These are phyloP conservation scores for Phytophthora tubulina DNA, from an alignment of 352 stramenopile species.

Conservation along the genomic window DNA sequence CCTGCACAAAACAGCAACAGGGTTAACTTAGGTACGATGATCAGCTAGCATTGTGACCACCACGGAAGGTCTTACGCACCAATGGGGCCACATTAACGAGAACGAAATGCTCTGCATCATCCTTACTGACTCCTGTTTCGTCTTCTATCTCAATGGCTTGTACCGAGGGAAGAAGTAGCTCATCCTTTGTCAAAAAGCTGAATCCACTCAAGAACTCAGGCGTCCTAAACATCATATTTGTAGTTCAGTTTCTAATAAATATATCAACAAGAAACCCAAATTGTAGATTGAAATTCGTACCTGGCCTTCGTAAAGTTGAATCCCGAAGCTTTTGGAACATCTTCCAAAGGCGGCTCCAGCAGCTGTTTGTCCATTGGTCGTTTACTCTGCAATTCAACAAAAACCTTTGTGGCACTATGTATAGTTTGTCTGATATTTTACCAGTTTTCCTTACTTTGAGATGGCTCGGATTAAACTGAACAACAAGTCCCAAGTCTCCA, in stretches of 20 bases:
- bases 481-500: slow-evolving; percentile 45
- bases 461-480: slow-evolving; percentile 60
- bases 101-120: slow-evolving; percentile 40
- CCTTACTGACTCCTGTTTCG: neutral
- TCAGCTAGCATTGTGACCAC: too few species aligned
- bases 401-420: too few species aligned
- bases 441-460: slow-evolving; percentile 29
- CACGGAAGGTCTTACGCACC: slow-evolving; percentile 36
- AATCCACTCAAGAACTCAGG: slow-evolving; percentile 61
- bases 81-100: slow-evolving; percentile 79
- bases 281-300: slow-evolving; percentile 31
- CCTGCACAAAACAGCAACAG: slow-evolving; percentile 33
- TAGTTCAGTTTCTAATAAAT: neutral
- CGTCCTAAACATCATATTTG: slow-evolving; percentile 32
- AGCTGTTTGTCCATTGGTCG: slow-evolving; percentile 52
- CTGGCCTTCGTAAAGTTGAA: slow-evolving; percentile 80
- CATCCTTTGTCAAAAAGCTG: slow-evolving; percentile 19
- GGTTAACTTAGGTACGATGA: too few species aligned
- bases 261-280: neutral
- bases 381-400: slow-evolving; percentile 44
- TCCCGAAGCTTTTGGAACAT: neutral
- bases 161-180: slow-evolving; percentile 24
- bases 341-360: neutral
- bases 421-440: too few species aligned
- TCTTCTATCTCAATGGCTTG: slow-evolving; percentile 9